Evolutionary conservation across 2,329 filamentous ascomycete species (phyloP), one percentile per base, ranked within the genome.

Genomic region (Magnaporthiopsis poae): DNA sequence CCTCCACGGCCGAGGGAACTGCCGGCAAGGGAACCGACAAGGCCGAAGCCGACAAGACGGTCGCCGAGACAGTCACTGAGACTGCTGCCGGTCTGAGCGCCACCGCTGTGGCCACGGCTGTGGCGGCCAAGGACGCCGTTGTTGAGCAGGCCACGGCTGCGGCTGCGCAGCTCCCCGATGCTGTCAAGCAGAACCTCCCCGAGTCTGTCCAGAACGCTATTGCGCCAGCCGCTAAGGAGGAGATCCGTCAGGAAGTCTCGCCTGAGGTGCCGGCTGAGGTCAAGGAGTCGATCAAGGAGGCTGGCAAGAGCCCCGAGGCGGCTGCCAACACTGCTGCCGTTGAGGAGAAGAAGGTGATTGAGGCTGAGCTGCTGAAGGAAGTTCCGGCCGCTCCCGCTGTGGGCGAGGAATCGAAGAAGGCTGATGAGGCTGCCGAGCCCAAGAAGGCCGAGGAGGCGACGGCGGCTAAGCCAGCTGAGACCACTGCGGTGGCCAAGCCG

Each of bases 331-430:
- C 86, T 1, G 82, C 82, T 66, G 89, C 88, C 25, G 90, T 95
- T 8, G 79, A 84, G 69, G 90, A 93, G 71, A 95, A 95, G 84
- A 86, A 85, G 75, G 82, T 81, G 12, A 82, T 92, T 5, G 91
- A 96, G 79, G 77, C 85, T 33, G 89, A 96, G 78, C 81, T 96
- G 11, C 80, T 92, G 63, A 82, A 86, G 70, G 85, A 90, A 75
- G 82, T 88, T 68, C 80, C 84, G 75, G 74, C 77, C 65, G 74
- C 74, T 67, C 73, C 75, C 18, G 70, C 73, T 0, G 72, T 68
- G 59, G 78, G 77, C 60, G 67, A 75, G 63, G 69, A 67, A 64
- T 65, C 69, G 56, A 65, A 77, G 64, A 74, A 69, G 65, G 66
- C 69, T 65, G 67, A 73, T 67, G 71, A 72, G 11, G 68, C 70